Base-by-base conservation (phyloP, 139 green algal species). In the Nannochloris sp. region DNA sequence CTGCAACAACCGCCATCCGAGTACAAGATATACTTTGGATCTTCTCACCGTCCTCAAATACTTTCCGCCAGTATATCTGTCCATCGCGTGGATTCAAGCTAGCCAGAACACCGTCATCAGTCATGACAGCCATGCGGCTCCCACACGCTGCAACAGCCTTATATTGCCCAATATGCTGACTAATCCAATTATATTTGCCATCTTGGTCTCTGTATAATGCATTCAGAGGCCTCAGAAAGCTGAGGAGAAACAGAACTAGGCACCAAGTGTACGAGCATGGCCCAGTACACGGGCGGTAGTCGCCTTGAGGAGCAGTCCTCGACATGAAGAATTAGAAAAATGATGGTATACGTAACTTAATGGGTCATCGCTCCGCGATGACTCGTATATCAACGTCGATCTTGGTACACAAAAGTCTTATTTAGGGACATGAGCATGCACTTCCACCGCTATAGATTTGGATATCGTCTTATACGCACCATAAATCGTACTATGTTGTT, bases 151-250 rank as follows among this genome's bases (percentile, higher is more conserved):
- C 21, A 58, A 31, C n/a, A 2, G 29, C 16, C 1, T 19, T 46
- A 1, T 80, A 61, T 2, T 63, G n/a, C 3, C 88, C 88, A 0
- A 95, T 61, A 48, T 83, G 61, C n/a, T 83, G 63, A 37, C 70
- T 70, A 51, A 86, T 78, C 88, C 88, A 95, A 60, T 89, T 81
- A 43, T 80, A 76, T 14, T 82, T 75, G 0, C 78, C 85, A 9
- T 75, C 76, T 29, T 93, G 85, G 49, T 91, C 83, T 62, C 86
- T 74, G 43, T 70, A 86, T 8, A 92, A 49, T 0, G 66, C 83
- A 12, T 40, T 50, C 12, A 24, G 27, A 18, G 43, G 27, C 18
- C 10, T 63, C 16, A 67, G 49, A 11, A 57, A 61, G 54, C 6
- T 36, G n/a, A 46, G 15, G 7, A 19, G 18, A 46, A 61, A 21